These are phyloP conservation scores for Nicotiana paniculata DNA, from an alignment of 257 asterid genomes.

Conservation along the genomic window DNA sequence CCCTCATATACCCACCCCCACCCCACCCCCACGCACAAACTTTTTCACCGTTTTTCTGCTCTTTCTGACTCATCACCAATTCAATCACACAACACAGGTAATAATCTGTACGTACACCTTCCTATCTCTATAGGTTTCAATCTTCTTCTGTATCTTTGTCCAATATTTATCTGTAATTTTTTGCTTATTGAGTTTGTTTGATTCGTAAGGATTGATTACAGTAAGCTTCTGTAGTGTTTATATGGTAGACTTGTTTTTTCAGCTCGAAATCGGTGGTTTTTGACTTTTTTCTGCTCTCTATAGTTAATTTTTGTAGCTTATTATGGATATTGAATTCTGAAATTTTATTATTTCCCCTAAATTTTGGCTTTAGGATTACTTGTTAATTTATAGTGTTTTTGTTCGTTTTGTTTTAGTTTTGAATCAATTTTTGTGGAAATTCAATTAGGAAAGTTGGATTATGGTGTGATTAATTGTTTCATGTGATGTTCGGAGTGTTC, in stretches of 20 bases:
- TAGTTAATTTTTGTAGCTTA: not conserved
- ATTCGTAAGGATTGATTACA: not conserved
- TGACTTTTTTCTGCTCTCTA: not conserved
- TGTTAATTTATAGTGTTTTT: not conserved
- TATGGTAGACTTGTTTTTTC: not conserved
- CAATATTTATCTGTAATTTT: not conserved
- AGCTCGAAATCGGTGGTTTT: not conserved
- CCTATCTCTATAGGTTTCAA: not conserved
- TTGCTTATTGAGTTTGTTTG: not conserved
- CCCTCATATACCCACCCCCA: not conserved
- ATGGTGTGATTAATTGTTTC: not conserved
- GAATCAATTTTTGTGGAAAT: not conserved
- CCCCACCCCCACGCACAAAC: not conserved
- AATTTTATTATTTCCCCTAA: not conserved
- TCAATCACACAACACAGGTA: not conserved
- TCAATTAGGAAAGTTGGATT: not conserved
- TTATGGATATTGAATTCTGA: not conserved
- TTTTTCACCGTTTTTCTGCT: slow-evolving; percentile 2
- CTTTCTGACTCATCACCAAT: not conserved
- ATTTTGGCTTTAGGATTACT: not conserved
- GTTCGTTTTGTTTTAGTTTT: not conserved
- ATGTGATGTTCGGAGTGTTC: not conserved
- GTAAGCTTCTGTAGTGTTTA: not conserved
- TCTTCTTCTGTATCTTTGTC: not conserved
- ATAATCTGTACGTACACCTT: not conserved